Evolutionary conservation across 2,329 filamentous ascomycete genomes (phyloP).

Genomic region (Ophiocordyceps robertsii): DNA sequence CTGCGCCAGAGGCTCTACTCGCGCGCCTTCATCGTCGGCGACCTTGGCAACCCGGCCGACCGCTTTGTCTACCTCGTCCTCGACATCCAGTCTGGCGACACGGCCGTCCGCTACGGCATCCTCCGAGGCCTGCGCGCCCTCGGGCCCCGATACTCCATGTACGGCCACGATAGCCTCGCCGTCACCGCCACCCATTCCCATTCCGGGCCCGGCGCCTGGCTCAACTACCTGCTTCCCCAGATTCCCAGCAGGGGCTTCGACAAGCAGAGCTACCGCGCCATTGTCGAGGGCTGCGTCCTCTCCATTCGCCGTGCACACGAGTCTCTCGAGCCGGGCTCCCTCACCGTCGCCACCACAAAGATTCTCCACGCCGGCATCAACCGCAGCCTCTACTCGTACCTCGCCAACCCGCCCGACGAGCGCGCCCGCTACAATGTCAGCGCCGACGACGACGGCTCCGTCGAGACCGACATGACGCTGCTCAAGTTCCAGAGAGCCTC

Average conservation of each 20-base stretch:
- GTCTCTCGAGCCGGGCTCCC: conserved; percentile 36
- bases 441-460: conserved; percentile 24
- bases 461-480: conserved; percentile 67
- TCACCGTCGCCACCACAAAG: conserved; percentile 48
- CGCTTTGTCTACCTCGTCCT: conserved; percentile 77
- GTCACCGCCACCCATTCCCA: conserved; percentile 86
- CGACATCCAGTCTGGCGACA: conserved; percentile 79
- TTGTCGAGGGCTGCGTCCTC: conserved; percentile 69
- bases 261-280: conserved; percentile 72
- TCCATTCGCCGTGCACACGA: conserved; percentile 72
- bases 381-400: conserved; percentile 71
- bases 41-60: conserved; percentile 47
- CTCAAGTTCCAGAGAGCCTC: conserved; percentile 59
- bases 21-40: conserved; percentile 74
- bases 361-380: conserved; percentile 68
- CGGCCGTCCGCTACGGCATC: conserved; percentile 72
- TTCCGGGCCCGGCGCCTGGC: conserved; percentile 78
- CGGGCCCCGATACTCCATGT: conserved; percentile 55
- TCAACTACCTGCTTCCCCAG: conserved; percentile 84
- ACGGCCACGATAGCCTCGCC: conserved; percentile 70
- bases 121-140: conserved; percentile 55
- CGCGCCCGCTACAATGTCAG: conserved; percentile 45
- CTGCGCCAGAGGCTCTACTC: conserved; percentile 77
- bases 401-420: conserved; percentile 67
- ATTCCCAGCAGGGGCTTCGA: conserved; percentile 79